phyloP scores from a whole-genome alignment of 306 rosid species.

The Vigna mungo region DNA sequence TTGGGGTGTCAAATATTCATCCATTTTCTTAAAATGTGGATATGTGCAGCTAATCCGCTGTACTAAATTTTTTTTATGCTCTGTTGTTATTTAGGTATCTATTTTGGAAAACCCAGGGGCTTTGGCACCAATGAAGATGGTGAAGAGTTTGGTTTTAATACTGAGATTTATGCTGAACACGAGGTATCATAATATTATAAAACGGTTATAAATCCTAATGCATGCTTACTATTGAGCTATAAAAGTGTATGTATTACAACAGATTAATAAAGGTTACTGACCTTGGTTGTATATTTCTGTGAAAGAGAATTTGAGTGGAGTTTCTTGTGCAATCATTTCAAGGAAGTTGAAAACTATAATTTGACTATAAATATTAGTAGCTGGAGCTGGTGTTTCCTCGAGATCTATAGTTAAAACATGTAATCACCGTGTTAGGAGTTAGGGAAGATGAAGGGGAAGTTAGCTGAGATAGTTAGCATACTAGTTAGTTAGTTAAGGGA shows the following conservation, averaged over 20 bases:
- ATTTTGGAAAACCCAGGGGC: slow-evolving; percentile 94
- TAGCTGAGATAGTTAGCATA: neutral
- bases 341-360: neutral
- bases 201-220: slow-evolving; percentile 1
- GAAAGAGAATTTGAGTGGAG: slow-evolving; percentile 24
- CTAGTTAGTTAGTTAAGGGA: neutral
- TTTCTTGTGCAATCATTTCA: slow-evolving; percentile 4
- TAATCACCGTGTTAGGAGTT: neutral
- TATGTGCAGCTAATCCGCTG: neutral
- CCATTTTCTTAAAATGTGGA: neutral
- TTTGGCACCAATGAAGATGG: slow-evolving; percentile 71
- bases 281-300: slow-evolving; percentile 20
- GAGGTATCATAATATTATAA: slow-evolving; percentile 60
- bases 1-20: neutral
- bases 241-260: slow-evolving; percentile 4
- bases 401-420: slow-evolving; percentile 7
- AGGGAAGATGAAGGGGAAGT: neutral
- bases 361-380: slow-evolving; percentile 22
- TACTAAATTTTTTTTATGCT: slow-evolving; percentile 19
- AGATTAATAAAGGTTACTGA: slow-evolving; percentile 16
- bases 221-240: slow-evolving; percentile 9
- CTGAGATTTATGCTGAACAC: slow-evolving; percentile 74
- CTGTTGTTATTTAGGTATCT: slow-evolving; percentile 67
- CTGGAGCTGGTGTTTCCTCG: neutral
- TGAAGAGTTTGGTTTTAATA: slow-evolving; percentile 85